A percentile compares a stretch with the other conserved stretches of the same genome.
These are phyloP conservation scores for Trametes polyzona DNA, from an alignment of 1,284 basidiomycete species.

Conservation along the genomic window DNA sequence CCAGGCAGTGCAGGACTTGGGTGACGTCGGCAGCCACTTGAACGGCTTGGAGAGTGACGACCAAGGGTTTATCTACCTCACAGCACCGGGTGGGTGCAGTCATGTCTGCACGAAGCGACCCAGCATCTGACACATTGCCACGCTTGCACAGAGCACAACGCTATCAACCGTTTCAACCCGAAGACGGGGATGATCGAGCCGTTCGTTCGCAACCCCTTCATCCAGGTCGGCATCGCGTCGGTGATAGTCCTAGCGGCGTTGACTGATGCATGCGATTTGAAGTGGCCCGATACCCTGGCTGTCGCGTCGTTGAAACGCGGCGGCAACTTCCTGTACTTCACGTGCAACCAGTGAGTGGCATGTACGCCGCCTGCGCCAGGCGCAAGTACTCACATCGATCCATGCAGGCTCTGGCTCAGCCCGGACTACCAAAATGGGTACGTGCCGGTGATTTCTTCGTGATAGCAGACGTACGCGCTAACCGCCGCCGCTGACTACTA, in stretches of 20 bases:
- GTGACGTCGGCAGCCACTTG: conserved; percentile 31
- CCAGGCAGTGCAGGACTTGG: conserved; percentile 27
- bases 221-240: conserved; percentile 21
- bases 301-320: conserved; percentile 22
- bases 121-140: conserved; percentile 30
- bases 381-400: neutral
- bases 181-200: conserved; percentile 32
- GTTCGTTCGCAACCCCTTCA: conserved; percentile 35
- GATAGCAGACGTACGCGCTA: neutral
- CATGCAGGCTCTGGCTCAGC: conserved; percentile 27
- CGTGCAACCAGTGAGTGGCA: conserved; percentile 24
- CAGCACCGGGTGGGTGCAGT: conserved; percentile 20
- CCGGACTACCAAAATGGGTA: conserved; percentile 31
- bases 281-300: conserved; percentile 29
- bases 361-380: no score
- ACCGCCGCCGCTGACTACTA: neutral
- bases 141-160: conserved; percentile 34
- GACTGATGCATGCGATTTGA: neutral
- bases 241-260: neutral
- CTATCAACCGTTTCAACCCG: conserved; percentile 35
- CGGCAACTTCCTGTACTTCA: conserved; percentile 28
- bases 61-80: conserved; percentile 35
- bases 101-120: neutral
- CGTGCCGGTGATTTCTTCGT: neutral
- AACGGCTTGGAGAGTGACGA: conserved; percentile 36